Evolutionary conservation across 2,329 filamentous ascomycete genomes (phyloP).

Genomic region (Penicillium polonicum): DNA sequence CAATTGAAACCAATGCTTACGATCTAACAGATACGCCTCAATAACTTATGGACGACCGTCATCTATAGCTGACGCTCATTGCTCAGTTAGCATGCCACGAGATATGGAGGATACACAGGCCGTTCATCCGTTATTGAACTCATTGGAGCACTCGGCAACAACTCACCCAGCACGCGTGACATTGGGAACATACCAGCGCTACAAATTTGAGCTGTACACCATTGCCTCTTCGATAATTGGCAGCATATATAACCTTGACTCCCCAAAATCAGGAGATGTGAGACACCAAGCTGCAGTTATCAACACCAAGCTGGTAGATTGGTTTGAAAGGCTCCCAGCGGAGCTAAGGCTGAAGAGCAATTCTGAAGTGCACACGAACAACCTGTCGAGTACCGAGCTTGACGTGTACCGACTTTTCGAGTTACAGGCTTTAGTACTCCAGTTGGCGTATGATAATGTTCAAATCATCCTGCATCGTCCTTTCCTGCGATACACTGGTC

Average conservation of each 20-base stretch:
- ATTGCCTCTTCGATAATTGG: background rate
- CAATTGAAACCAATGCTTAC: background rate
- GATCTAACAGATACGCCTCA: background rate
- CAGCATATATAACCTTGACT: background rate
- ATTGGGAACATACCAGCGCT: background rate
- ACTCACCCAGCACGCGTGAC: background rate
- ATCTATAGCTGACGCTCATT: background rate
- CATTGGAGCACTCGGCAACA: background rate
- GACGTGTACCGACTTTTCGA: background rate
- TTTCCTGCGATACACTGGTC: background rate
- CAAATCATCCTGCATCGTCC: conserved; percentile 3
- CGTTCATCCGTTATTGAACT: background rate
- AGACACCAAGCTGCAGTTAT: background rate
- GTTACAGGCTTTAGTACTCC: conserved; percentile 3
- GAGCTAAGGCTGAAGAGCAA: background rate
- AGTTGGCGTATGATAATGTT: conserved; percentile 6
- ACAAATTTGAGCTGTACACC: background rate
- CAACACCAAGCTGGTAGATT: background rate
- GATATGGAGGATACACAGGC: background rate
- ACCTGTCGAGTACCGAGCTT: background rate
- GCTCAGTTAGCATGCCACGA: background rate
- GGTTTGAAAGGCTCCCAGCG: background rate
- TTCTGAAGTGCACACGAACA: background rate
- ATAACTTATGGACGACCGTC: background rate
- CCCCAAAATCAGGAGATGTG: background rate